These are phyloP conservation scores for Curvularia sp. DNA, from an alignment of 2,329 filamentous ascomycete genomes.

Conservation along the genomic window DNA sequence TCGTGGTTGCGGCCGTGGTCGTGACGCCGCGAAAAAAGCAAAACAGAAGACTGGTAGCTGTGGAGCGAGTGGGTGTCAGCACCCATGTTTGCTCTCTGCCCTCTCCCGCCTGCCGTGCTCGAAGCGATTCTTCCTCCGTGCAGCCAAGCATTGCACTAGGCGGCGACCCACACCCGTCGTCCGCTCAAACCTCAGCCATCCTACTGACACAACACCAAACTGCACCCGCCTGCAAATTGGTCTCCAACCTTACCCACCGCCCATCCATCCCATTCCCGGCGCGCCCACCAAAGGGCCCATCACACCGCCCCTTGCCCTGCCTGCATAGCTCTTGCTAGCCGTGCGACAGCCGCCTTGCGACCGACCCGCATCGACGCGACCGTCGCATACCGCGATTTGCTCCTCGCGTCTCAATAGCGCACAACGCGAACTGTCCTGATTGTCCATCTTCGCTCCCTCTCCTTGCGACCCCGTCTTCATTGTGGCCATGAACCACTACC, in stretches of 20 bases:
- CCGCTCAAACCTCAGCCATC: constrained; percentile 29
- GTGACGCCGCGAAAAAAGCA: not conserved
- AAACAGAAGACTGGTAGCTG: not conserved
- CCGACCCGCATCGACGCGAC: constrained; percentile 19
- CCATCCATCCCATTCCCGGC: constrained; percentile 30
- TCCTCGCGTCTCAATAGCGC: constrained; percentile 18
- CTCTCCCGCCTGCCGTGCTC: constrained; percentile 15
- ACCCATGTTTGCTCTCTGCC: not conserved
- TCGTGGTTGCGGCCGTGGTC: too few species aligned
- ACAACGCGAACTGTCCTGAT: constrained; percentile 7
- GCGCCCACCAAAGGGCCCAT: constrained; percentile 37
- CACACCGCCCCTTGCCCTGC: constrained; percentile 14
- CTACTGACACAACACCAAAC: constrained; percentile 17
- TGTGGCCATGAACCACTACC: constrained; percentile 72
- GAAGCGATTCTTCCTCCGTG: constrained; percentile 19
- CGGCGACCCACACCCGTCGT: constrained; percentile 27
- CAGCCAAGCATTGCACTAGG: constrained; percentile 23
- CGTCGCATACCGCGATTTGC: constrained; percentile 27
- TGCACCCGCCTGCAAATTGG: constrained; percentile 18
- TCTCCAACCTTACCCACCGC: constrained; percentile 14
- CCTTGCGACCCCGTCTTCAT: constrained; percentile 4
- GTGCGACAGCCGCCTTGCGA: constrained; percentile 34
- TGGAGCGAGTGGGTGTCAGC: not conserved
- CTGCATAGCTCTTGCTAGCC: constrained; percentile 19
- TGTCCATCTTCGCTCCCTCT: not conserved